phyloP scores from a whole-genome alignment of 352 stramenopile genomes.

The Pythium aristosporum region DNA sequence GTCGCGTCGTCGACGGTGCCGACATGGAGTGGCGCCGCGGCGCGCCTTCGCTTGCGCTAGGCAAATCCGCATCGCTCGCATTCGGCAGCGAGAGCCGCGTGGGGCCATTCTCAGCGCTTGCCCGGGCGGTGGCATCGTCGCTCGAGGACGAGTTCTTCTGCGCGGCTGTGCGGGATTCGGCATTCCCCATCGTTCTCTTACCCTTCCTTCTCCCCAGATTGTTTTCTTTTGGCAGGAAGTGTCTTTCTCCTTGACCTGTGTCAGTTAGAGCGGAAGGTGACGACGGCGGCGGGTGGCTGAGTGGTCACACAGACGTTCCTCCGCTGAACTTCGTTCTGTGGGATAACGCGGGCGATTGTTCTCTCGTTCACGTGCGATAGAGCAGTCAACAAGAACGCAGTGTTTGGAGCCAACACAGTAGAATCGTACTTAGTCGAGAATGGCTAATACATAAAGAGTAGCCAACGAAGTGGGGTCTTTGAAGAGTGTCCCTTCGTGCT shows the following conservation, averaged over 20 bases:
- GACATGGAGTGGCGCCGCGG: conserved; percentile 31
- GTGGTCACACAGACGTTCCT: neutral
- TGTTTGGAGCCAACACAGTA: conserved; percentile 5
- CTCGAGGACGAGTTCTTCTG: conserved; percentile 25
- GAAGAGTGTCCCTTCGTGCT: neutral
- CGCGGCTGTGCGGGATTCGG: conserved; percentile 44
- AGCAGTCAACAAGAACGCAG: conserved; percentile 6
- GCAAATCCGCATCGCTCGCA: conserved; percentile 15
- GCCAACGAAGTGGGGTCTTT: conserved; percentile 2
- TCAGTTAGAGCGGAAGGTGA: neutral
- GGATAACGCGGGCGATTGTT: conserved; percentile 12
- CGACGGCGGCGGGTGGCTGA: neutral
- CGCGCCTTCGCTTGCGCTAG: neutral
- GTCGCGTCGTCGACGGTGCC: conserved; percentile 16
- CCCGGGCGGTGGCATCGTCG: conserved; percentile 25
- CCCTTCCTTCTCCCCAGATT: neutral
- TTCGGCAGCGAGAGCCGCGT: conserved; percentile 27
- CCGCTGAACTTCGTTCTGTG: neutral
- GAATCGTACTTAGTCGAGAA: conserved; percentile 23
- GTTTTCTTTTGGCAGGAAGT: too few species aligned
- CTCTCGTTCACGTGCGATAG: neutral
- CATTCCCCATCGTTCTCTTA: conserved; percentile 41
- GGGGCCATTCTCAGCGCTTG: conserved; percentile 13
- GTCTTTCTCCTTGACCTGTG: neutral
- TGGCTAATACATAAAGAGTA: conserved; percentile 19